Conservation (phyloP, 2,329 filamentous ascomycete genomes). For the Paecilomyces niveus region DNA sequence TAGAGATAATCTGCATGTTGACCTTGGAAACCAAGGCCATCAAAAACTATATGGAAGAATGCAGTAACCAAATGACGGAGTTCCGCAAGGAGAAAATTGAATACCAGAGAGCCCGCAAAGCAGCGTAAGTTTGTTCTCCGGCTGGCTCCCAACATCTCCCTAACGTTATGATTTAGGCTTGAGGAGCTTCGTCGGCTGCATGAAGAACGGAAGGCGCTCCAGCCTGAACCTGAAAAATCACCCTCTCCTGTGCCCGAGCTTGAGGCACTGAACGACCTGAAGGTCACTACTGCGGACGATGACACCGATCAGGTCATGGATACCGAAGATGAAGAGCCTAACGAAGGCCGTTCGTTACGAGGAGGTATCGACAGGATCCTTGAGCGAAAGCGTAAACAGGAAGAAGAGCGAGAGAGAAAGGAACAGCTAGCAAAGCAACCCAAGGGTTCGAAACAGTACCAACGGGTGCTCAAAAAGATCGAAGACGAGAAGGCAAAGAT, state of each 20-base stretch:
- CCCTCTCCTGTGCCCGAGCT: constrained; percentile 37
- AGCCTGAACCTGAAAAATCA: constrained; percentile 39
- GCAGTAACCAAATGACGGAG: constrained; percentile 87
- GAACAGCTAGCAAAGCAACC: constrained; percentile 59
- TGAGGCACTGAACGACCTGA: constrained; percentile 32
- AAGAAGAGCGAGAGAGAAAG: constrained; percentile 62
- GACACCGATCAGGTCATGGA: constrained; percentile 57
- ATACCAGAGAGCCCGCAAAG: constrained; percentile 69
- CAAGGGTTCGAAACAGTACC: constrained; percentile 81
- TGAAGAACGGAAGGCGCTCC: constrained; percentile 41
- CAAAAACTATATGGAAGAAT: constrained; percentile 82
- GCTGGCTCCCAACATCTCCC: background rate
- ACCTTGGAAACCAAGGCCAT: constrained; percentile 80
- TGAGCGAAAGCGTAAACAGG: constrained; percentile 70
- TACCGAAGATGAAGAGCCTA: constrained; percentile 61
- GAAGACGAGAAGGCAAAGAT: constrained; percentile 78
- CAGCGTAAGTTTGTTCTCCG: constrained; percentile 39
- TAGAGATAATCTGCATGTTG: constrained; percentile 81
- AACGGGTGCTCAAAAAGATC: constrained; percentile 81
- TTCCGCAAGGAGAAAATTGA: constrained; percentile 96
- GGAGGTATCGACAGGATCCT: constrained; percentile 61
- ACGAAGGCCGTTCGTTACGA: constrained; percentile 51
- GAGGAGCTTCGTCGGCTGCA: constrained; percentile 41
- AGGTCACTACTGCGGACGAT: constrained; percentile 48
- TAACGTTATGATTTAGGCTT: constrained; percentile 18